phyloP scores from a whole-genome alignment of 768 basidiomycete genomes.

The Tephrocybe sp. region DNA sequence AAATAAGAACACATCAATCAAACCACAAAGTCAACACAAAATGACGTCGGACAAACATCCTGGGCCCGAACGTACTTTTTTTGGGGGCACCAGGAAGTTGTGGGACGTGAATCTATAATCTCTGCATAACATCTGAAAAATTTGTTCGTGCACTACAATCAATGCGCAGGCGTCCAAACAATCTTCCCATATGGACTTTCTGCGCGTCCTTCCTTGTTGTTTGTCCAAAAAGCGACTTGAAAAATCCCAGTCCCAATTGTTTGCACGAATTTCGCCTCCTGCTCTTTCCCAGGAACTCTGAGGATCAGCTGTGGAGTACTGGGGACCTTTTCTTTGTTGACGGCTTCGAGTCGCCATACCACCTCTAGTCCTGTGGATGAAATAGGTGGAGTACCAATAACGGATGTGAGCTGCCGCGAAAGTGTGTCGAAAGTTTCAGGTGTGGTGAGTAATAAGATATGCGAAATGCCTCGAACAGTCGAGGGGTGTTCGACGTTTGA shows the following conservation, averaged over 20 bases:
- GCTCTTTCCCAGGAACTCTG: slow-evolving; percentile 30
- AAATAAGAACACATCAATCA: no score
- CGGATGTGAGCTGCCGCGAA: slow-evolving; percentile 41
- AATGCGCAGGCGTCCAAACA: slow-evolving; percentile 31
- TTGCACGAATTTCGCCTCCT: slow-evolving; percentile 31
- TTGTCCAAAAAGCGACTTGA: slow-evolving; percentile 52
- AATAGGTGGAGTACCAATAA: slow-evolving; percentile 42
- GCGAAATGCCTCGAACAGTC: slow-evolving; percentile 45
- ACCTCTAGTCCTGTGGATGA: slow-evolving; percentile 21
- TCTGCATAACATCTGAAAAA: no score
- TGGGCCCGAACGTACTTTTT: no score
- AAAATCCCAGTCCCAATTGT: slow-evolving; percentile 38
- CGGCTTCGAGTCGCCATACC: slow-evolving; percentile 43
- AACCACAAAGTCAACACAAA: no score
- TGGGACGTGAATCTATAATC: no score
- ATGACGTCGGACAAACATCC: no score
- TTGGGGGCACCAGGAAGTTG: no score
- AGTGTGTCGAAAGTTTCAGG: slow-evolving; percentile 26
- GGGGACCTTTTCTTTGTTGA: slow-evolving; percentile 18
- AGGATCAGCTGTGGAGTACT: slow-evolving; percentile 31
- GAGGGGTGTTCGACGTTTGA: slow-evolving; percentile 51
- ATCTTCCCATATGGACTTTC: slow-evolving; percentile 51
- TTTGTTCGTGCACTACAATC: neutral
- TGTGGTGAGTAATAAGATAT: slow-evolving; percentile 42
- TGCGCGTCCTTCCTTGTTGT: slow-evolving; percentile 26